Base-by-base conservation (phyloP, 192 early-diverging fungal species). In the Nowakowskiella sp. region DNA sequence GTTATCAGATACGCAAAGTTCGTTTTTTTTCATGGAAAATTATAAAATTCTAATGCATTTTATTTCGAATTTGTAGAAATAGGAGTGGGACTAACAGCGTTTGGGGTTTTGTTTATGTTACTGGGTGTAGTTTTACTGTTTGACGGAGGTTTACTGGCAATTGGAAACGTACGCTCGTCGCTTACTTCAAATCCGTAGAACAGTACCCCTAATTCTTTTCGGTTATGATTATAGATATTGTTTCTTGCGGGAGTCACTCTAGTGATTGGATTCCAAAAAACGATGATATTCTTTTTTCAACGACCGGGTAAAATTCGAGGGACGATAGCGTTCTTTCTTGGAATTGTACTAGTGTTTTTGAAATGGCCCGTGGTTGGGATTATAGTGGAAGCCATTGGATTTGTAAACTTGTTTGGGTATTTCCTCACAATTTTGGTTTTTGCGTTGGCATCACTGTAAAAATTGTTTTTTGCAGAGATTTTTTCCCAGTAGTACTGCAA, bases 321-420 rank as follows among this genome's bases (percentile, higher is more conserved):
- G 33, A 91, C 92, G 7, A 60, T 91, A 10, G 86, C 83, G 54
- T 96, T 98, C 71, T 83, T 96, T 61, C 67, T 70, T 24, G 94
- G 94, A 6, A 89, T 98, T 32, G 27, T 86, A 5, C 58, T 98
- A 34, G 91, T 98, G 5, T 86, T 98, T 68, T 42, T 86, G 42
- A 88, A 88, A 64, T 91, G 87, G 85, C 87, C 94, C 24, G 73
- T 91, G 25, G 63, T 92, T 53, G 94, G 94, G 24, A 87, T 98
- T 39, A 25, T 83, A 24, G 74, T 96, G 39, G 94, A 98, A 60
- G 62, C 80, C 13, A 89, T 96, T 78, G 94, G 94, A 5, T 96
- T 98, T 62, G 76, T 98, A 49, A 98, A 98, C 62, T 67, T 98
- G 42, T 98, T 98, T 83, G 94, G 90, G 88, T 91, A 78, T 9